Base-by-base conservation (phyloP, 495 filamentous ascomycete species). In the Aspergillus nanangensis region DNA sequence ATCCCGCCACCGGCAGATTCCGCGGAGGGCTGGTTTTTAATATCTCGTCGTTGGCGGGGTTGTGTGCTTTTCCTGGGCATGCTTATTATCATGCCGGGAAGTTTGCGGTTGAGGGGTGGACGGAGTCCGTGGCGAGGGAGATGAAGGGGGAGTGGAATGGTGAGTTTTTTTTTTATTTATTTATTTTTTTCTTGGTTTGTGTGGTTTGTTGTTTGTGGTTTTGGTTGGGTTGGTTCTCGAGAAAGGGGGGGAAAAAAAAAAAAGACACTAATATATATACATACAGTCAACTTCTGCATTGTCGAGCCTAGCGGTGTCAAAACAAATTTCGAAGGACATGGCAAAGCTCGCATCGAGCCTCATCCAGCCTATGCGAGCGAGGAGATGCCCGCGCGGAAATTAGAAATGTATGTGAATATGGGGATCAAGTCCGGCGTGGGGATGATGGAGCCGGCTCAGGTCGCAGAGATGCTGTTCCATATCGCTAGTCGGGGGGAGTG, bases 41-140 rank as follows among this genome's bases (percentile, higher is more conserved):
- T 47, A 55, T 80, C 14, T 69, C 67, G 21, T 69, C 63, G 13
- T 57, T 78, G 51, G 72, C 71, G 11, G 77, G 77, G 2, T 62
- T 63, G 11, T 35, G 57, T 2, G 73, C 60, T 7, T 68, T 66
- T 15, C 65, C 75, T 0, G 67, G 62, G 0, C 45, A 58, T 32
- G 57, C 69, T 0, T 74, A 71, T 40, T 81, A 79, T 46, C 70
- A 74, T 45, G 72, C 74, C 3, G 55, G 55, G 44, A 77, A 77
- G 52, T 76, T 70, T 49, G 71, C 68, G 3, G 56, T 78, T n/a
- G 74, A 77, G 45, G 76, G 74, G 8, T 77, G 70, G 55, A 76
- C 73, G 11, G 74, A 78, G 51, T 56, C 65, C 14, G 53, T 79
- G 23, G 58, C 59, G 2, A 60, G 62, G 49, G 76, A 77, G 48